Base-by-base conservation (phyloP, 2,329 filamentous ascomycete species). In the Talaromyces rugulosus region DNA sequence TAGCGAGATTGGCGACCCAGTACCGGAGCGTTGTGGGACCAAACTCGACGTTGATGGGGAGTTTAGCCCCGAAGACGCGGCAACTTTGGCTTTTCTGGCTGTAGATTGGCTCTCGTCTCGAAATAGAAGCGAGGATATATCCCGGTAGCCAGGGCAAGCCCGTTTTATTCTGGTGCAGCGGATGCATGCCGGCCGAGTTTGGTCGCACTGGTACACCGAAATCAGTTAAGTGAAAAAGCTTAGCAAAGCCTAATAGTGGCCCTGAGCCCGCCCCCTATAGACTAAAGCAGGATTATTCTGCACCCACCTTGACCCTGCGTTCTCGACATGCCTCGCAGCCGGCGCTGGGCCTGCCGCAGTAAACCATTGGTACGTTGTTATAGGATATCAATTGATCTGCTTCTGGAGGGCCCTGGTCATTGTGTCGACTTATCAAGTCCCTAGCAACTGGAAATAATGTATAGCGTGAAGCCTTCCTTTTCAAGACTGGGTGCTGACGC, bases 71-170 rank as follows among this genome's bases (percentile, higher is more conserved):
- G 44, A 47, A 47, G 18, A 47, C 44, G 44, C 44, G n/a, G 23
- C 23, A 78, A 80, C 81, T 77, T 83, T 72, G 78, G 82, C 30
- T 69, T 85, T 87, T 65, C 81, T 47, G 50, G 14, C 28, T 31
- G 88, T 85, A 67, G 87, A 85, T 67, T 79, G 82, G 67, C 83
- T 88, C 74, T 89, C 85, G 75, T 89, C 85, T 40, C 86, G 84
- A 70, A 89, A 89, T 81, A 88, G 84, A 62, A 88, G 77, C 33
- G 85, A 85, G 34, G 87, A 75, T 71, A 86, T 83, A 65, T 88
- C 85, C 66, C 86, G 81, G 68, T 89, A 88, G 7, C 86, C 86
- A 27, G 85, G 84, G 67, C 86, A 89, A 67, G 77, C 81, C 72
- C 85, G 84, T 68, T 81, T 80, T 51, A 85, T 81, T 47, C 85